A percentile compares a stretch with the other conserved stretches of the same genome.
These are phyloP conservation scores for Trichoderma sp. DNA, from an alignment of 2,329 filamentous ascomycete species.

Conservation along the genomic window DNA sequence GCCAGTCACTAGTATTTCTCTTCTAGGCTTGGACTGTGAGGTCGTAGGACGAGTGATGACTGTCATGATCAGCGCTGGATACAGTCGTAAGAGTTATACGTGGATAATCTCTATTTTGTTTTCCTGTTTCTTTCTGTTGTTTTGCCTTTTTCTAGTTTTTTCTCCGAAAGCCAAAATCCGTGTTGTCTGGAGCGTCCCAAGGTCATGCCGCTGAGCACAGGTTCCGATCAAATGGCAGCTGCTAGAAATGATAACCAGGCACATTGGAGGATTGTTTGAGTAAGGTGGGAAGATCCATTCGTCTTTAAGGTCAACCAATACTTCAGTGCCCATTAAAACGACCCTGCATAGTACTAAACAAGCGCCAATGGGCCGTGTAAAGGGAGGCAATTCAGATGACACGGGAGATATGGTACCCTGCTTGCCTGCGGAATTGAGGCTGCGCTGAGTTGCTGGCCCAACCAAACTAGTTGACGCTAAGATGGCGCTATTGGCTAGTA, in stretches of 20 bases:
- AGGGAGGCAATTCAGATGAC: not conserved
- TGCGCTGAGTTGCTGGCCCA: too few species aligned
- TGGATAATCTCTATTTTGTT: not conserved
- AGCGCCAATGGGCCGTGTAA: not conserved
- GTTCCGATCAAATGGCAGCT: too few species aligned
- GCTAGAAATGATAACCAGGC: too few species aligned
- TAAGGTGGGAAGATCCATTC: not conserved
- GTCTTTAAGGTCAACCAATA: not conserved
- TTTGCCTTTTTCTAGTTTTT: not conserved
- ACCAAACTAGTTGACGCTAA: too few species aligned
- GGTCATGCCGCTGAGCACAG: too few species aligned
- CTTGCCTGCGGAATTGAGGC: too few species aligned
- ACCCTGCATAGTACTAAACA: not conserved
- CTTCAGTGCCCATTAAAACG: not conserved
- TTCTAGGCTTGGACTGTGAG: not conserved
- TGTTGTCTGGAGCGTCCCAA: too few species aligned
- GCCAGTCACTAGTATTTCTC: slow-evolving; percentile 34
- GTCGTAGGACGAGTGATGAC: not conserved
- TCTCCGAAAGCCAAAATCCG: not conserved
- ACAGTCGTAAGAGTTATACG: not conserved
- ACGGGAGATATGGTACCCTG: too few species aligned
- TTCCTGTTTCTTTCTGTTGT: not conserved
- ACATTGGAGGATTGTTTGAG: not conserved
- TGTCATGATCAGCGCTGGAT: not conserved
- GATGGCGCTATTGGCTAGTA: too few species aligned